A percentile compares a stretch with the other conserved stretches of the same genome.
Evolutionary conservation across 2,329 filamentous ascomycete genomes (phyloP).

Genomic region (Massarina eburnea): DNA sequence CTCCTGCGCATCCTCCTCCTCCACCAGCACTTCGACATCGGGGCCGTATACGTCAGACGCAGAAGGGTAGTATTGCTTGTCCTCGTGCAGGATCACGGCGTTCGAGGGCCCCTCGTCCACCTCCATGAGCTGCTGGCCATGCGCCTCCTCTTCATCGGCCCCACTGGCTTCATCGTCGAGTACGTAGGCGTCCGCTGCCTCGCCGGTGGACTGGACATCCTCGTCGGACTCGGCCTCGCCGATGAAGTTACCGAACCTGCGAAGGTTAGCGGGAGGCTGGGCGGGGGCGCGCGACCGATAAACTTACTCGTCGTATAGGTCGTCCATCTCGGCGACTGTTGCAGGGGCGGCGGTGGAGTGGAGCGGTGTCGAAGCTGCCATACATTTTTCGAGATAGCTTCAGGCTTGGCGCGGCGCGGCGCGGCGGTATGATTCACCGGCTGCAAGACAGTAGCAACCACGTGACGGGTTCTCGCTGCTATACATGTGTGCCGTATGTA

Average conservation of each 20-base stretch:
- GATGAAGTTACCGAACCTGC: slow-evolving; percentile 96
- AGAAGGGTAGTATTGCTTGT: slow-evolving; percentile 99
- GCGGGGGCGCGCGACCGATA: not conserved
- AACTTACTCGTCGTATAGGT: slow-evolving; percentile 89
- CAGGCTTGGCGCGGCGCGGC: slow-evolving; percentile 18
- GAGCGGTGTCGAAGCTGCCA: slow-evolving; percentile 18
- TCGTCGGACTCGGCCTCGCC: slow-evolving; percentile 90
- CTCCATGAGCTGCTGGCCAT: slow-evolving; percentile 89
- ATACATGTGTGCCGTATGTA: too few relatives aligned
- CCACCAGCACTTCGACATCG: slow-evolving; percentile 92
- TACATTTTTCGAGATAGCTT: slow-evolving; percentile 33
- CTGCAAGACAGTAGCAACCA: too few relatives aligned
- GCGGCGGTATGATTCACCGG: slow-evolving; percentile 16
- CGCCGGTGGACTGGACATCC: slow-evolving; percentile 77
- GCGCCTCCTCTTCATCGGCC: slow-evolving; percentile 47
- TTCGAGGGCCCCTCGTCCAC: slow-evolving; percentile 91
- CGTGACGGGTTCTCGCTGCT: too few relatives aligned
- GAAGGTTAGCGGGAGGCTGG: slow-evolving; percentile 17
- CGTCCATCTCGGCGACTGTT: slow-evolving; percentile 68
- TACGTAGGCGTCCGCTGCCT: slow-evolving; percentile 77
- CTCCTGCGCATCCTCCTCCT: slow-evolving; percentile 95
- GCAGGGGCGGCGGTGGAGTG: slow-evolving; percentile 9
- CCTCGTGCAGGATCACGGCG: slow-evolving; percentile 95
- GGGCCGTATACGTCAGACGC: slow-evolving; percentile 92
- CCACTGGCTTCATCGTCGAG: slow-evolving; percentile 69